phyloP scores from a whole-genome alignment of 2,329 filamentous ascomycete genomes.

The Fusarium coffeatum region DNA sequence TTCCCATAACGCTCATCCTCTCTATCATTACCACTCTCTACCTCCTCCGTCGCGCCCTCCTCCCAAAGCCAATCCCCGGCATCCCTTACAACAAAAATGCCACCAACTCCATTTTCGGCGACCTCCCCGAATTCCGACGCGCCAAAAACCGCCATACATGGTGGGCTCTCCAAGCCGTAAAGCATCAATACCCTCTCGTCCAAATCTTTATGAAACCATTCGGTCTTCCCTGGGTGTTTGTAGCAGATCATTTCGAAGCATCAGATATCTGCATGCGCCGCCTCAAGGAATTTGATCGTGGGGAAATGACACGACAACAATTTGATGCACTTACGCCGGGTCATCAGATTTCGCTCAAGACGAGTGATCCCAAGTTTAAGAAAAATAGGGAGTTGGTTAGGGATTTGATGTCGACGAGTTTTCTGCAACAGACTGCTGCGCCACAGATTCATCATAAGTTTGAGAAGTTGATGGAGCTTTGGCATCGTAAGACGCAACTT shows the following conservation, averaged over 20 bases:
- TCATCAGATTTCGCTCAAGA: slow-evolving; percentile 20
- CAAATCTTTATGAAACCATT: slow-evolving; percentile 37
- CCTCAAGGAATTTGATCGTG: slow-evolving; percentile 34
- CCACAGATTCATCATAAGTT: slow-evolving; percentile 49
- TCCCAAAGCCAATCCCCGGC: slow-evolving; percentile 29
- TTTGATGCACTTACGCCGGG: slow-evolving; percentile 8
- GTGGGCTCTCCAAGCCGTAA: slow-evolving; percentile 18
- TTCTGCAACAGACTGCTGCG: slow-evolving; percentile 44
- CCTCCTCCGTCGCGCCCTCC: not conserved
- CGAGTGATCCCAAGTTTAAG: slow-evolving; percentile 30
- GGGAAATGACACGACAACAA: not conserved
- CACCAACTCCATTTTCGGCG: slow-evolving; percentile 27
- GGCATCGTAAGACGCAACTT: slow-evolving; percentile 45
- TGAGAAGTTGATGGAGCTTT: slow-evolving; percentile 48
- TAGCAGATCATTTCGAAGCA: slow-evolving; percentile 32
- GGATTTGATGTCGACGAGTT: slow-evolving; percentile 32
- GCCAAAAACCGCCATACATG: slow-evolving; percentile 16
- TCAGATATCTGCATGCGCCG: slow-evolving; percentile 32
- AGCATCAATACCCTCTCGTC: slow-evolving; percentile 22
- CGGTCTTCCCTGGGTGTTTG: slow-evolving; percentile 22
- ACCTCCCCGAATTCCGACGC: slow-evolving; percentile 19
- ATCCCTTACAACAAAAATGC: slow-evolving; percentile 33
- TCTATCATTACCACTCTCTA: not conserved
- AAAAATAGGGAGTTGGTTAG: slow-evolving; percentile 37
- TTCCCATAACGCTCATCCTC: not conserved